Percentiles rank a stretch among this genome's conserved stretches.
Evolutionary conservation across 2,329 filamentous ascomycete genomes (phyloP).

Genomic region (Trichoderma harzianum): DNA sequence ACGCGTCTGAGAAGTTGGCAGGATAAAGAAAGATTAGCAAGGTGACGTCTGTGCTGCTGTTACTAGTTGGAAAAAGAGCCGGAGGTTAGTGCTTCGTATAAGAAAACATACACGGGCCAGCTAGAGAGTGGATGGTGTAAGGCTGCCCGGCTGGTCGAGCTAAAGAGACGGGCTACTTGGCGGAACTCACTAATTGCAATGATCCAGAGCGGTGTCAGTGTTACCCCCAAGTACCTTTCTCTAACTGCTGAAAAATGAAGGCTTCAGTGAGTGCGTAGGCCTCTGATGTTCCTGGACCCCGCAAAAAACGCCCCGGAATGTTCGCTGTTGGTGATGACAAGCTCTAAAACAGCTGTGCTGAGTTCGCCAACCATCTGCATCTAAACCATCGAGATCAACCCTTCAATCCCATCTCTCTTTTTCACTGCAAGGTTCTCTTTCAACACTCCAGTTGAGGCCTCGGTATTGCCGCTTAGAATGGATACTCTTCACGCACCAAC

Average conservation of each 20-base stretch:
- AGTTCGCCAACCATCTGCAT: background rate
- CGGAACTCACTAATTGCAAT: background rate
- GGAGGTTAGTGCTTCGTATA: background rate
- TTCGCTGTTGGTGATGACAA: conserved; percentile 2
- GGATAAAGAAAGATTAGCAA: conserved; percentile 20
- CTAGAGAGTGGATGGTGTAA: background rate
- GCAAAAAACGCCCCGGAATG: background rate
- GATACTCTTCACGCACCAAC: conserved; percentile 57
- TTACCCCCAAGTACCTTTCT: background rate
- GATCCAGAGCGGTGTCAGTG: too few relatives aligned
- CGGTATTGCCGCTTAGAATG: conserved; percentile 37
- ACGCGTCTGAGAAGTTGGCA: conserved; percentile 22
- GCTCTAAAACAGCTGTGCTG: background rate
- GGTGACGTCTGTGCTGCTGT: conserved; percentile 30
- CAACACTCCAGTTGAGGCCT: background rate
- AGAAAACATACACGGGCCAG: background rate
- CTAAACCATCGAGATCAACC: background rate
- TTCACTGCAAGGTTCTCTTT: background rate
- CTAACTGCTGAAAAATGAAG: background rate
- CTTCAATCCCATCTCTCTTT: background rate
- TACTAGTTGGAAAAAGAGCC: conserved; percentile 10
- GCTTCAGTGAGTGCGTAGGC: conserved; percentile 11
- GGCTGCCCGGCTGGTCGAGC: background rate
- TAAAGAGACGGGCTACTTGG: background rate
- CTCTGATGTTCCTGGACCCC: conserved; percentile 13